A percentile compares a stretch with the other conserved stretches of the same genome.
phyloP scores from a whole-genome alignment of 805 yeast species.

The Maudiozyma saulgeensis region DNA sequence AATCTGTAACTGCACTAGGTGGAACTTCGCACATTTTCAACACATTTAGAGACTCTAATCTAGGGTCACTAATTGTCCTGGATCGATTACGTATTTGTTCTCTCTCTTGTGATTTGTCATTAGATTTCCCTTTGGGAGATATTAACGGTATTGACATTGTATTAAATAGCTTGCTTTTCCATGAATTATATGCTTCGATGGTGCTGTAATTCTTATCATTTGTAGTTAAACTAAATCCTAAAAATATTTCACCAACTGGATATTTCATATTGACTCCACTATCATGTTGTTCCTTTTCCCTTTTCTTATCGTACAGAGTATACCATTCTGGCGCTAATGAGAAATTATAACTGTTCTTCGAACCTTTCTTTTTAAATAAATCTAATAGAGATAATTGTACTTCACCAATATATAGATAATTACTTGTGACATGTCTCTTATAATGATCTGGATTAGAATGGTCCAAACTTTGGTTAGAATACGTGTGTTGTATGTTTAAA shows the following conservation, averaged over 20 bases:
- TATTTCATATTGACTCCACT: background rate
- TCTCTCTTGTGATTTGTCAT: background rate
- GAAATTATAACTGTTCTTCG: slow-evolving; percentile 14
- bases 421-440: background rate
- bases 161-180: slow-evolving; percentile 11
- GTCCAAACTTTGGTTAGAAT: background rate
- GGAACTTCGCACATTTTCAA: background rate
- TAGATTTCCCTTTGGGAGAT: background rate
- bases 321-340: slow-evolving; percentile 17
- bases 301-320: slow-evolving; percentile 18
- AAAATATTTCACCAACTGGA: slow-evolving; percentile 20
- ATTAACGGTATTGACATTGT: background rate
- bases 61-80: background rate
- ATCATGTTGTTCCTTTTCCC: slow-evolving; percentile 9
- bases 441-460: background rate
- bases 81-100: background rate
- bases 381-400: slow-evolving; percentile 21
- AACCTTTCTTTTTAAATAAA: slow-evolving; percentile 16
- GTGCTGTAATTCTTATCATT: slow-evolving; percentile 11
- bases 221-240: slow-evolving; percentile 15
- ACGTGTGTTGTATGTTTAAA: background rate
- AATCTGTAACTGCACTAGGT: background rate
- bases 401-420: slow-evolving; percentile 26
- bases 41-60: background rate
- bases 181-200: slow-evolving; percentile 16